Evolutionary conservation across 768 basidiomycete genomes (phyloP).

Genomic region (Galerina marginata): DNA sequence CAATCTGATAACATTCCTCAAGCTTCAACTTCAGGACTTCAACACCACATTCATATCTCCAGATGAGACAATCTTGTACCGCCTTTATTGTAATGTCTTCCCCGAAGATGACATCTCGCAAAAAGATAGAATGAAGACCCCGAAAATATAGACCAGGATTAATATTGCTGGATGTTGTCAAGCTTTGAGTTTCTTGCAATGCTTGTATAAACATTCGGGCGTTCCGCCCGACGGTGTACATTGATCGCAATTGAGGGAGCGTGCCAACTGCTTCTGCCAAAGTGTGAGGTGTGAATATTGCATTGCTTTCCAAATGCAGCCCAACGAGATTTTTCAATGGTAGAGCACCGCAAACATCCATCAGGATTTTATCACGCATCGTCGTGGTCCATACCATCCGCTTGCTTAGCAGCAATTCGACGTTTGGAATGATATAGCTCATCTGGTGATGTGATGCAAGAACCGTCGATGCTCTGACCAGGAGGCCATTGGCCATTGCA

Average conservation of each 20-base stretch:
- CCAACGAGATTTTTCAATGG: neutral
- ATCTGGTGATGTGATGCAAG: neutral
- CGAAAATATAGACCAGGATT: neutral
- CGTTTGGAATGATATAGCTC: neutral
- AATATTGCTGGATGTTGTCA: neutral
- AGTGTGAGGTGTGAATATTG: neutral
- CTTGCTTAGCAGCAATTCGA: no score
- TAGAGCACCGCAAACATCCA: no score
- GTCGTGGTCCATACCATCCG: no score
- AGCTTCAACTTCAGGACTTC: slow-evolving; percentile 30
- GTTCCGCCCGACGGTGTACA: neutral
- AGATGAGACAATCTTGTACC: slow-evolving; percentile 32
- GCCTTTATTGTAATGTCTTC: neutral
- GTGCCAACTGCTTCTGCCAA: slow-evolving; percentile 6
- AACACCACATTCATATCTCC: slow-evolving; percentile 35
- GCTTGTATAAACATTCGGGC: neutral
- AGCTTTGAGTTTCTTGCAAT: neutral
- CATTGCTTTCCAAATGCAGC: neutral
- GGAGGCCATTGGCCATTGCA: neutral
- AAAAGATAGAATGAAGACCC: neutral
- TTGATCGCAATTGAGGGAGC: slow-evolving; percentile 1
- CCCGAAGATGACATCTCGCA: neutral
- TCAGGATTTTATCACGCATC: no score
- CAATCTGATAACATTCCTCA: slow-evolving; percentile 29
- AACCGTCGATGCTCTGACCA: neutral